Evolutionary conservation across 2,329 filamentous ascomycete species (phyloP).

Genomic region (Aspergillus sp.): DNA sequence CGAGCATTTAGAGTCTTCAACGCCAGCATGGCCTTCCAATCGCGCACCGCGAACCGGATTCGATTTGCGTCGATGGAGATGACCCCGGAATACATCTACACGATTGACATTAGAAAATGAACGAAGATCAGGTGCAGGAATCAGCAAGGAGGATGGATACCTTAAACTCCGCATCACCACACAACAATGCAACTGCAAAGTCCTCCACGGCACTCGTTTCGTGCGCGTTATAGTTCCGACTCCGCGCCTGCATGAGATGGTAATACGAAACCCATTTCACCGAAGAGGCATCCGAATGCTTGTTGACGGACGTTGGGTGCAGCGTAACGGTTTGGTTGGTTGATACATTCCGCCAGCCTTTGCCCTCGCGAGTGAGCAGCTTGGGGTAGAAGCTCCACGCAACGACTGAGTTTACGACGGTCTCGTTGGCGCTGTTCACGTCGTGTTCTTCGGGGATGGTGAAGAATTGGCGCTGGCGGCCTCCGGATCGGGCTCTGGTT

Average conservation of each 20-base stretch:
- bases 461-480: conserved; percentile 67
- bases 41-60: conserved; percentile 69
- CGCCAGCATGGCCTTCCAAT: conserved; percentile 89
- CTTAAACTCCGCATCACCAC: conserved; percentile 82
- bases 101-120: background rate
- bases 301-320: conserved; percentile 84
- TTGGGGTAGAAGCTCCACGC: conserved; percentile 96
- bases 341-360: conserved; percentile 80
- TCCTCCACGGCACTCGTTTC: conserved; percentile 75
- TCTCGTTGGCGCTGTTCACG: conserved; percentile 68
- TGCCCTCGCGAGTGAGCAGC: conserved; percentile 72
- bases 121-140: background rate
- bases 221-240: conserved; percentile 74
- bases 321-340: conserved; percentile 88
- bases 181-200: conserved; percentile 73
- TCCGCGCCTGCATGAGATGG: conserved; percentile 89
- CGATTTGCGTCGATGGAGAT: conserved; percentile 81
- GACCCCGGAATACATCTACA: conserved; percentile 74
- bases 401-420: conserved; percentile 71
- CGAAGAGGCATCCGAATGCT: conserved; percentile 39
- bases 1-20: conserved; percentile 69
- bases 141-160: conserved; percentile 36
- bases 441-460: conserved; percentile 69
- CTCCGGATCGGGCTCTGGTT: conserved; percentile 51
- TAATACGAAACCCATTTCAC: conserved; percentile 88